These are phyloP conservation scores for Astrocystis sublimbata DNA, from an alignment of 495 filamentous ascomycete genomes.

Conservation along the genomic window DNA sequence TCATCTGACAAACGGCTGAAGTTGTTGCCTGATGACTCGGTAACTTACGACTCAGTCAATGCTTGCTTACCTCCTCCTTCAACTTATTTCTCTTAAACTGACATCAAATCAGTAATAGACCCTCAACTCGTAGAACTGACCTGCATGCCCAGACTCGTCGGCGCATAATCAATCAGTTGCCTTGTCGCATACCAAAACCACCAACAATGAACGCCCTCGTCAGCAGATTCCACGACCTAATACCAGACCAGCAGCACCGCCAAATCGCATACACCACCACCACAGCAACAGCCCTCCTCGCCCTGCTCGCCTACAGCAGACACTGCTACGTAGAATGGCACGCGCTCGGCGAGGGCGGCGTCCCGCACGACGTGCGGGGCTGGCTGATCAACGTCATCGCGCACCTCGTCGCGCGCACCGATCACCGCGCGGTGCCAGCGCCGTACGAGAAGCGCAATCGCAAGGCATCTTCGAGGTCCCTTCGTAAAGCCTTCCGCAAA, in stretches of 20 bases:
- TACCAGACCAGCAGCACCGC: neutral
- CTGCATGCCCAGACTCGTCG: too few relatives aligned
- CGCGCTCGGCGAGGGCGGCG: constrained; percentile 40
- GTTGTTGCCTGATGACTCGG: too few relatives aligned
- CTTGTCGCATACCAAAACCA: neutral
- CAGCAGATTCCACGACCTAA: neutral
- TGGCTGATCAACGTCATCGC: constrained; percentile 34
- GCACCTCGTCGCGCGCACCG: constrained; percentile 28
- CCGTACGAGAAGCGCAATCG: constrained; percentile 15
- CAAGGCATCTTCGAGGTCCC: too few relatives aligned
- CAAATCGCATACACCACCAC: neutral
- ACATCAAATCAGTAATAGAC: too few relatives aligned
- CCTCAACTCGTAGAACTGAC: too few relatives aligned
- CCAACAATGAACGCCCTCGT: constrained; percentile 21
- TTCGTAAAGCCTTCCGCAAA: too few relatives aligned
- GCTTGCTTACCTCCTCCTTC: too few relatives aligned
- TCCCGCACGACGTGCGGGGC: constrained; percentile 39
- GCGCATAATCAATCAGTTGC: neutral
- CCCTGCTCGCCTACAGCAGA: constrained; percentile 18
- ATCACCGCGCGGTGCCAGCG: constrained; percentile 22
- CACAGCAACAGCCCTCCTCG: neutral
- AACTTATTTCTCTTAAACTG: too few relatives aligned
- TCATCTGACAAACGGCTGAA: too few relatives aligned
- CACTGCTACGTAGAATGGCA: constrained; percentile 34
- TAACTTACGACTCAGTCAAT: too few relatives aligned